Evolutionary conservation across 257 asterid species (phyloP).

Genomic region (Eucommia ulmoides): DNA sequence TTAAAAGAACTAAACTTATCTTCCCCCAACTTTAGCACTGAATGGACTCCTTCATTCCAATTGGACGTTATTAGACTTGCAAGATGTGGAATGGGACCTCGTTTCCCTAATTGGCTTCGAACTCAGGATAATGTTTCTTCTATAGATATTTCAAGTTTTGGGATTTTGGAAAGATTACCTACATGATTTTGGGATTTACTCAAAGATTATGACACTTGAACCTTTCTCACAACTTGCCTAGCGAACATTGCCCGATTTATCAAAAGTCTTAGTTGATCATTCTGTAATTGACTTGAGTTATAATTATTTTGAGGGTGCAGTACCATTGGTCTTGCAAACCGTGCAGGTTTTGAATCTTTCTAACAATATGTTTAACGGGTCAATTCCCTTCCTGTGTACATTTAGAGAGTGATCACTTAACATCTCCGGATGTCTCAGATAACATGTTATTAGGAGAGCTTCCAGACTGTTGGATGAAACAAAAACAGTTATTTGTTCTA

Average conservation of each 20-base stretch:
- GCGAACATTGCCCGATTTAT: slow-evolving; percentile 8
- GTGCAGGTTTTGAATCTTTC: slow-evolving; percentile 4
- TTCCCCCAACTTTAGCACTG: neutral
- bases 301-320: slow-evolving; percentile 6
- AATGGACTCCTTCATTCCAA: slow-evolving; percentile 12
- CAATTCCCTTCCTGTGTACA: slow-evolving; percentile 8
- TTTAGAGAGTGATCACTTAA: neutral
- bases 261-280: neutral
- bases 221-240: slow-evolving; percentile 12
- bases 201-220: neutral
- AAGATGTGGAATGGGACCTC: slow-evolving; percentile 10
- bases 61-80: neutral
- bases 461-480: slow-evolving; percentile 11
- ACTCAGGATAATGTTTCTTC: slow-evolving; percentile 1
- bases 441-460: slow-evolving; percentile 11
- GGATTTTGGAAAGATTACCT: slow-evolving; percentile 8
- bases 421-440: slow-evolving; percentile 13
- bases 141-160: slow-evolving; percentile 9
- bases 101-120: slow-evolving; percentile 16
- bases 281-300: slow-evolving; percentile 4
- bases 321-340: neutral
- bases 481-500: neutral
- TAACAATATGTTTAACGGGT: slow-evolving; percentile 8
- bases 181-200: slow-evolving; percentile 7
- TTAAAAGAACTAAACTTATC: slow-evolving; percentile 4